Evolutionary conservation across 2,329 filamentous ascomycete genomes (phyloP).

Genomic region (Sordariomycetes sp.): DNA sequence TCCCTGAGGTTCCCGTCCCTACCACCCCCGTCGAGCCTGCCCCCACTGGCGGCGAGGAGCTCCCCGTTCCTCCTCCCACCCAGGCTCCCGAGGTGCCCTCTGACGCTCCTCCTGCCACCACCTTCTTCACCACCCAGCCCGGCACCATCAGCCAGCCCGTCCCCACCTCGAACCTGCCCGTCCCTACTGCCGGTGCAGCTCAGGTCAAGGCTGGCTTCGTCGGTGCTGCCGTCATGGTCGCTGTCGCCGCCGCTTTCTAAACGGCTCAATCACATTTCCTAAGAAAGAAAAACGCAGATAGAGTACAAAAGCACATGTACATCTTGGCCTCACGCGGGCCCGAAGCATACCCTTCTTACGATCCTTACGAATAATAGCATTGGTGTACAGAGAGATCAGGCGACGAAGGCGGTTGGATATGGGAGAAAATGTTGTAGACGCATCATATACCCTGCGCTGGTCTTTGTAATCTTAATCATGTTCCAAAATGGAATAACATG

Average conservation of each 20-base stretch:
- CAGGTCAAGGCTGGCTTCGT: background rate
- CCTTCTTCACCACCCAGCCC: background rate
- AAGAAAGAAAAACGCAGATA: background rate
- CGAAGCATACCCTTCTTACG: constrained; percentile 45
- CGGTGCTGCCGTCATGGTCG: background rate
- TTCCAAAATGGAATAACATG: background rate
- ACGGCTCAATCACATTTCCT: constrained; percentile 1
- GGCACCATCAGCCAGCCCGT: background rate
- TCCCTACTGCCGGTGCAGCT: background rate
- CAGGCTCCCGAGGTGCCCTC: constrained; percentile 30
- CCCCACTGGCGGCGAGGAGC: constrained; percentile 5
- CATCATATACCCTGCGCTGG: background rate
- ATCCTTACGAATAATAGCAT: constrained; percentile 41
- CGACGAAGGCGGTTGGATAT: background rate
- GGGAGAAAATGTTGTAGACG: background rate
- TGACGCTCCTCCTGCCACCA: constrained; percentile 11
- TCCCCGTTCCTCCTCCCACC: constrained; percentile 15
- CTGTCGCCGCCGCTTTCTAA: constrained; percentile 4
- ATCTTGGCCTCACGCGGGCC: constrained; percentile 5
- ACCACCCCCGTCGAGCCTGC: constrained; percentile 14
- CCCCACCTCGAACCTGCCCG: background rate
- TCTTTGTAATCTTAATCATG: constrained; percentile 2
- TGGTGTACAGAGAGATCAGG: constrained; percentile 18
- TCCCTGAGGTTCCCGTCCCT: constrained; percentile 44
- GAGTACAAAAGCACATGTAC: constrained; percentile 8